Evolutionary conservation across 495 filamentous ascomycete genomes (phyloP), one percentile per base, ranked within the genome.

Genomic region (Penicillium simplicissimum): DNA sequence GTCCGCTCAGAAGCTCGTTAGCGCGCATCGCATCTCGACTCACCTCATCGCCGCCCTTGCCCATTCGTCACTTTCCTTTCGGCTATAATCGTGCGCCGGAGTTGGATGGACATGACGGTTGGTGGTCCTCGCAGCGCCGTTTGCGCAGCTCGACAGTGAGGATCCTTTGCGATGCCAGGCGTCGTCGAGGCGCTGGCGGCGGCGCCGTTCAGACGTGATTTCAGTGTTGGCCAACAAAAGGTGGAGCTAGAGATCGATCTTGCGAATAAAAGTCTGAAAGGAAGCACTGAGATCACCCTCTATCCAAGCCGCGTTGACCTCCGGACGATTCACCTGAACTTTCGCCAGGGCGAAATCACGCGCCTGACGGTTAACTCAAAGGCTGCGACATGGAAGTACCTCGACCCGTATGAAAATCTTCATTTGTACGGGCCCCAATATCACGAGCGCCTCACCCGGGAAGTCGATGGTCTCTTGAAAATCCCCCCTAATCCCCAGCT

Each of bases 181-280:
- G 71, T 80, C 60, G 73, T 81, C 55, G 79, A 81, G 53, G 67
- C 71, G 59, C 68, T 72, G 43, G 57, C 60, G 63, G 74, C 67
- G 66, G 71, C 74, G 43, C 57, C 55, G 40, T 53, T 56, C 36
- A 75, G 77, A 23, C 72, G 76, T 59, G 80, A 79, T 17, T 90
- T 86, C 67, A 82, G 84, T 19, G 81, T 95, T 9, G 76, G 87
- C n/a, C 86, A 90, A 66, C 95, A 98, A 74, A 89, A 87, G 70
- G 86, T 98, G 55, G 87, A 93, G 61, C 79, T 98, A 55, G 93
- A 98, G 59, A 82, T 98, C 62, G 87, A 97, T 74, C 92, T 98
- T 66, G 79, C 80, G 51, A 84, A 82, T 25, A 88, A 87, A 69
- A 86, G 82, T 69, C 71, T 98, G 66, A 89, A 82, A 66, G 95